Evolutionary conservation across 257 asterid species (phyloP), one percentile per base, ranked within the genome.

Genomic region (Gentiana macrophylla): DNA sequence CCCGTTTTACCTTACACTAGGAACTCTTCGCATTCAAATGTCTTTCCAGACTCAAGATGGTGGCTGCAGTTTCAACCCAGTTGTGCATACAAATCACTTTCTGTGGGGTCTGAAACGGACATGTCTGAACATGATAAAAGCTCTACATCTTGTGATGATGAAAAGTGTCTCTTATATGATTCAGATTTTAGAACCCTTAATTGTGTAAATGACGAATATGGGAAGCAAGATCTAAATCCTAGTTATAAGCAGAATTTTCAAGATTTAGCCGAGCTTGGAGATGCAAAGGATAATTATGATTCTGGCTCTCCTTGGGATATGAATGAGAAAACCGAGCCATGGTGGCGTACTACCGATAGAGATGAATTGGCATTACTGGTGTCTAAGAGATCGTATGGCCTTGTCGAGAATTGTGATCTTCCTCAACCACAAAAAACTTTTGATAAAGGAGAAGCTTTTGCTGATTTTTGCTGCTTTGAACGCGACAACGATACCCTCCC

Each of bases 341-440:
- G 97, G 97, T 90, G 95, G 97, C 76, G 91, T 68, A 86, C 80
- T 5, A 80, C 86, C 11, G 94, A 84, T 63, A 72, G 71, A 55
- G 85, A 83, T 69, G 97, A 90, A 61, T 63, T 90, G 78, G 90
- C 94, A 65, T 70, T 75, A 3, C 62, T 90, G 60, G 89, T 86
- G 57, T 75, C 94, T 2, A 73, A 64, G 65, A 74, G 83, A 47
- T 86, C 94, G 44, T 71, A 70, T 52, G 79, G 69, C 55, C 70
- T 59, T 69, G 56, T 90, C n/a, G 90, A 84, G 73, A 90, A 81
- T 54, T 82, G 94, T 73, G 97, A 90, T 77, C 93, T 86, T 77
- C 96, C 95, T 55, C 70, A 62, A 62, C 94, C 94, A 69, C 90
- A 67, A 73, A 72, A 59, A 32, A 50, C 73, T 41, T 53, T 32